Conservation (phyloP, 257 asterid genomes). For the Petunia secreta region DNA sequence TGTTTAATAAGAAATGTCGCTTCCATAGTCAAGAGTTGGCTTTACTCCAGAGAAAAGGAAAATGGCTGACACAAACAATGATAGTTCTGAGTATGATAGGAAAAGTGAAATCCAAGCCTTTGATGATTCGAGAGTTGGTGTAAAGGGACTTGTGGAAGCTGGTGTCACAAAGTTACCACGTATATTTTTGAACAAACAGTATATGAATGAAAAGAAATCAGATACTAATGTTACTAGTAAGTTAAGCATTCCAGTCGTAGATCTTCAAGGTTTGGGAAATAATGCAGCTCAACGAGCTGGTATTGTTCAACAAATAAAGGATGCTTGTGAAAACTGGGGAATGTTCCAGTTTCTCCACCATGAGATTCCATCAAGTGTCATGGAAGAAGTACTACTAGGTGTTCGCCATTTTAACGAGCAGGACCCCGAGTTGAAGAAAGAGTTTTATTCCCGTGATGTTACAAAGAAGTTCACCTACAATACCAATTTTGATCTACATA, state of each 20-base stretch:
- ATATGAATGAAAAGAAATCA: background rate
- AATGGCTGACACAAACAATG: background rate
- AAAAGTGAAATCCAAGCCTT: constrained; percentile 18
- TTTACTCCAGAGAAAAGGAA: background rate
- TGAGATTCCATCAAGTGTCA: background rate
- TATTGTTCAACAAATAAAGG: constrained; percentile 33
- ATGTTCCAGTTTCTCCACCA: constrained; percentile 55
- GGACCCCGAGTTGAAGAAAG: constrained; percentile 34
- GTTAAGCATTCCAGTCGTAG: constrained; percentile 36
- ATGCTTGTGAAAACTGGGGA: constrained; percentile 46
- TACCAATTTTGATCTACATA: constrained; percentile 43
- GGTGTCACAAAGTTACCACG: constrained; percentile 29
- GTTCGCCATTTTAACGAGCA: constrained; percentile 33
- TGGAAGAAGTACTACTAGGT: constrained; percentile 37
- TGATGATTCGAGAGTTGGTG: constrained; percentile 31
- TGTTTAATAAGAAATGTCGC: background rate
- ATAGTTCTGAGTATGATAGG: constrained; percentile 6
- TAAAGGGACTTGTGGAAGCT: constrained; percentile 32
- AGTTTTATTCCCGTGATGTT: constrained; percentile 37
- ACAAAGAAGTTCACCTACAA: constrained; percentile 33
- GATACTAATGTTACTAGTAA: background rate
- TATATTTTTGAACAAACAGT: constrained; percentile 24
- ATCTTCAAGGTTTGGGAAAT: constrained; percentile 30
- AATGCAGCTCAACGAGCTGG: constrained; percentile 29
- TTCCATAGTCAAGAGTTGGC: background rate